phyloP scores from a whole-genome alignment of 208 protist genomes.

The Leishmania tarentolae region DNA sequence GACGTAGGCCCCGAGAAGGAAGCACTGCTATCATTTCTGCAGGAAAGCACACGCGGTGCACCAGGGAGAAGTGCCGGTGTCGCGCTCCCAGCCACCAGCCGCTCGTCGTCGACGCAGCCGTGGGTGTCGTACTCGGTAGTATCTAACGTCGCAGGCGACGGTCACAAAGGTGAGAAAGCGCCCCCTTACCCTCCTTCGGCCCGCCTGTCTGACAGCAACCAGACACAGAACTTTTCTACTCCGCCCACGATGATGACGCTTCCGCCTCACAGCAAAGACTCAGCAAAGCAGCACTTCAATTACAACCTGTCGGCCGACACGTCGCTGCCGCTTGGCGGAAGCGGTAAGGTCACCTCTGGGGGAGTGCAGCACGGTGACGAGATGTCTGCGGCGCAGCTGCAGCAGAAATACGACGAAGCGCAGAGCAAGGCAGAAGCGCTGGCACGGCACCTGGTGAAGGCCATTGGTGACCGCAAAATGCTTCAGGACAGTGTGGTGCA shows the following conservation, averaged over 20 bases:
- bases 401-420: constrained; percentile 46
- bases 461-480: constrained; percentile 68
- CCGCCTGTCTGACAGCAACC: not conserved
- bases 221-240: not conserved
- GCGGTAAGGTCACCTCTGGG: not conserved
- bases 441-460: constrained; percentile 78
- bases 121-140: not conserved
- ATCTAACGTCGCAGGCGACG: not conserved
- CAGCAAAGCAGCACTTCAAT: not conserved
- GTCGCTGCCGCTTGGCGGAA: not conserved
- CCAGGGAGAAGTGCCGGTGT: not conserved
- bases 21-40: constrained; percentile 36
- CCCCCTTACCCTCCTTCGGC: not conserved
- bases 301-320: not conserved
- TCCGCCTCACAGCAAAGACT: not conserved
- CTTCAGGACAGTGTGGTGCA: constrained; percentile 61
- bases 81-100: not conserved
- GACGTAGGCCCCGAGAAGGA: constrained; percentile 52
- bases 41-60: constrained; percentile 9
- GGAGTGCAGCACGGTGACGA: not conserved
- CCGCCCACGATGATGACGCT: constrained; percentile 1
- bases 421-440: constrained; percentile 77
- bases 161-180: not conserved
- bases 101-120: not conserved
- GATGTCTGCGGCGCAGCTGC: constrained; percentile 10